Evolutionary conservation across 139 green algal species (phyloP), one percentile per base, ranked within the genome.

Genomic region (Chlamydomonas sp.): DNA sequence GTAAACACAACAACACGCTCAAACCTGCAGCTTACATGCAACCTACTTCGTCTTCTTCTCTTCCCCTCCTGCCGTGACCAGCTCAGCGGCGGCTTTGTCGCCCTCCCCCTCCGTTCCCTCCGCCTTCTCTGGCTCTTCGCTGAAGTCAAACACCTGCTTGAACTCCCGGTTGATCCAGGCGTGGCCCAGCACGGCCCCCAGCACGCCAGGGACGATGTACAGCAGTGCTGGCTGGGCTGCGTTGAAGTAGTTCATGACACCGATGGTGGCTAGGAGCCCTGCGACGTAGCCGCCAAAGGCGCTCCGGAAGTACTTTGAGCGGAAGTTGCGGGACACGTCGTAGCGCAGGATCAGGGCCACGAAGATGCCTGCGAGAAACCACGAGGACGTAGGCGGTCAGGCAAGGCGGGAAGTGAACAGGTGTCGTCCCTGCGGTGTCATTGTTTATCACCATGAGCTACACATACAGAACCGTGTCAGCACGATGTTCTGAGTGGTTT

Each of bases 181-280:
- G 84, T 98, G 95, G 0, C 92, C 71, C 15, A 91, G 81, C 1
- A 96, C 92, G 2, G 91, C 91, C 5, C 92, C 94, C 62, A 99
- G 91, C n/a, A 99, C 93, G 0, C 92, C 93, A 0, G 98, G 98
- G 63, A 99, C 98, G 67, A 99, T 98, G 93, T 99, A 99, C 74
- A 99, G 94, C 81, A 99, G 92, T 1, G 98, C 98, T 1, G 98
- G 98, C 90, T 99, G 97, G 4, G 98, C 98, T 17, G 97, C 95
- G 82, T 99, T 93, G 93, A 99, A 99, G 12, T 96, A 91, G 87
- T 98, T 99, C 98, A 99, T 99, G 10, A 99, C 95, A 0, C 97
- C 89, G 66, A 99, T 98, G 1, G 98, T 99, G 18, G 95, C 91
- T 3, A 82, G 88, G 18, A 99, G 89, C 1, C 93, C 98, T 7